Conservation (phyloP, 768 basidiomycete genomes). For the Lyophyllum decastes region DNA sequence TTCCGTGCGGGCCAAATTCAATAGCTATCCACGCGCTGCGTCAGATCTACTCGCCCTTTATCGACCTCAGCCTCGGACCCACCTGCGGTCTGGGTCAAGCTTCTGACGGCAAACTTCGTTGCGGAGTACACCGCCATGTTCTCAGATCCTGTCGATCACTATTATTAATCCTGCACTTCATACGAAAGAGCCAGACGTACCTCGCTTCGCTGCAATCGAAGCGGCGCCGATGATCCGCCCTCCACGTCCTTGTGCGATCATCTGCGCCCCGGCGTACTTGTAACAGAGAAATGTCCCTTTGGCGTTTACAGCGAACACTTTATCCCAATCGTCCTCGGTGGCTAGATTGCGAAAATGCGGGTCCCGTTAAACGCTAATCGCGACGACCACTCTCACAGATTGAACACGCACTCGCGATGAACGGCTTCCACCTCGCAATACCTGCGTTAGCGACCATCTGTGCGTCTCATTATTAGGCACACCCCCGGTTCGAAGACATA, state of each 20-base stretch:
- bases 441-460: constrained; percentile 38
- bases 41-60: not conserved
- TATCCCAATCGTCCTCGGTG: constrained; percentile 39
- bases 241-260: constrained; percentile 54
- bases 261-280: constrained; percentile 61
- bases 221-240: constrained; percentile 56
- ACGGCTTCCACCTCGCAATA: constrained; percentile 13
- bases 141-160: not conserved
- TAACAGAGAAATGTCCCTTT: constrained; percentile 64
- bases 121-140: constrained; percentile 28
- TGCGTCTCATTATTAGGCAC: not conserved
- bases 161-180: not conserved
- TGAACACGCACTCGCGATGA: constrained; percentile 19
- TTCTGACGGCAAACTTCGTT: constrained; percentile 41
- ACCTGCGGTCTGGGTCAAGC: constrained; percentile 42
- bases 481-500: not conserved
- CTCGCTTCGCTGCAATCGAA: constrained; percentile 31
- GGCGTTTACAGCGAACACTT: constrained; percentile 49
- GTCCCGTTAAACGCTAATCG: not conserved
- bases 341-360: constrained; percentile 22
- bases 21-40: constrained; percentile 21
- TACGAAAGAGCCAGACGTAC: constrained; percentile 3
- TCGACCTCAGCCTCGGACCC: constrained; percentile 1
- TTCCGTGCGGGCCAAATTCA: constrained; percentile 37
- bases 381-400: not conserved